phyloP scores from a whole-genome alignment of 108 stramenopile species.

The Skeletonema menzelii region DNA sequence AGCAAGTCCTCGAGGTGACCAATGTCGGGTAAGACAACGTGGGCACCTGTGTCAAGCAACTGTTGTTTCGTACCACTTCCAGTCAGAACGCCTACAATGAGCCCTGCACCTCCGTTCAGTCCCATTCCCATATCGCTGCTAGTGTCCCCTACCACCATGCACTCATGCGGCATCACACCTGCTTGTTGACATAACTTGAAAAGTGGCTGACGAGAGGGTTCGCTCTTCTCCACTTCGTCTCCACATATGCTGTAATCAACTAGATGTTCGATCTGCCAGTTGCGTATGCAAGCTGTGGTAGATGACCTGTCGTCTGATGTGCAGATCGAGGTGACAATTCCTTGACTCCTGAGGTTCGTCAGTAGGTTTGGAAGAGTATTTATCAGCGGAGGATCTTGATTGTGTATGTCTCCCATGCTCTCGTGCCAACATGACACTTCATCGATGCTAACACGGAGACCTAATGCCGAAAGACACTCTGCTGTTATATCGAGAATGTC shows the following conservation, averaged over 20 bases:
- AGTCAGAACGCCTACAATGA: slow-evolving; percentile 59
- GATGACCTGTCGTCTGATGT: slow-evolving; percentile 58
- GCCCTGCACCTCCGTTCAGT: slow-evolving; percentile 36
- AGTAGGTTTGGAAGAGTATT: slow-evolving; percentile 39
- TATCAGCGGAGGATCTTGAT: slow-evolving; percentile 49
- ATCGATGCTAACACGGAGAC: slow-evolving; percentile 12
- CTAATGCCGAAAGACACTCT: slow-evolving; percentile 7
- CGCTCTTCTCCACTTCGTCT: slow-evolving; percentile 51
- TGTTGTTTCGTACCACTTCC: slow-evolving; percentile 54
- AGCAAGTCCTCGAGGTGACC: slow-evolving; percentile 32
- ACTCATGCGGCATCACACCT: slow-evolving; percentile 31
- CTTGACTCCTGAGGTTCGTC: slow-evolving; percentile 28
- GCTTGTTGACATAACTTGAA: slow-evolving; percentile 35
- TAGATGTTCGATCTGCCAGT: slow-evolving; percentile 47
- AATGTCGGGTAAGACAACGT: slow-evolving; percentile 48
- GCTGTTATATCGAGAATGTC: slow-evolving; percentile 28
- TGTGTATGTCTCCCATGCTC: slow-evolving; percentile 52
- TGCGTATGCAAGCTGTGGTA: slow-evolving; percentile 38
- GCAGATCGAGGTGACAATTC: slow-evolving; percentile 47
- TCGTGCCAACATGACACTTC: slow-evolving; percentile 52
- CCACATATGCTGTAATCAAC: slow-evolving; percentile 51
- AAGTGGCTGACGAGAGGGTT: slow-evolving; percentile 52
- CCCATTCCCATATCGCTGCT: slow-evolving; percentile 56
- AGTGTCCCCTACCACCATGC: slow-evolving; percentile 68
- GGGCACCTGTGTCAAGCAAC: slow-evolving; percentile 51